Conservation (phyloP, 2,329 filamentous ascomycete genomes). For the Aspergillus thermomutatus region DNA sequence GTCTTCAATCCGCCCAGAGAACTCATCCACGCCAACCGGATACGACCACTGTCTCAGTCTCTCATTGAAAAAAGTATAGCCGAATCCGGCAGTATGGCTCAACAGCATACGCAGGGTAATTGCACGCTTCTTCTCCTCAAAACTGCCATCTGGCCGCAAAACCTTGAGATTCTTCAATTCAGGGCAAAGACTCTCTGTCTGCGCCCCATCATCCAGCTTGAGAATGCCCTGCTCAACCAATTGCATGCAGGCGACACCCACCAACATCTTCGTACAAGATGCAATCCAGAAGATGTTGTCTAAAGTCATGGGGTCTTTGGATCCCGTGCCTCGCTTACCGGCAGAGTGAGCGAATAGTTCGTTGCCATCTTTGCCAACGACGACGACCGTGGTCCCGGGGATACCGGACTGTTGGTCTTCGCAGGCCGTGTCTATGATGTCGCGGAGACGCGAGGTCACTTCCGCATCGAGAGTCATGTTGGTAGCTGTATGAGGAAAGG, state of each 20-base stretch:
- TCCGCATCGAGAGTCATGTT: too few relatives aligned
- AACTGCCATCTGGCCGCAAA: constrained; percentile 32
- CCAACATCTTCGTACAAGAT: constrained; percentile 49
- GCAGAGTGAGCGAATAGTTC: constrained; percentile 49
- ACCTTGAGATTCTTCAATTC: constrained; percentile 45
- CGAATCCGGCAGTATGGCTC: constrained; percentile 55
- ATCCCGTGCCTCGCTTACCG: constrained; percentile 44
- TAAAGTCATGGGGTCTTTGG: constrained; percentile 53
- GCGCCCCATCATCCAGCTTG: constrained; percentile 39
- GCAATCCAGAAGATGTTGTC: constrained; percentile 61
- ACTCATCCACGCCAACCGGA: constrained; percentile 56
- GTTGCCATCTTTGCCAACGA: constrained; percentile 48
- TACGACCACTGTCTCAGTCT: constrained; percentile 46
- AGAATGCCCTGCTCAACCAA: constrained; percentile 44
- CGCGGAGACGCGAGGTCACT: too few relatives aligned
- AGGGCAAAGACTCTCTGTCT: constrained; percentile 39
- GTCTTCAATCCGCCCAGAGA: constrained; percentile 52
- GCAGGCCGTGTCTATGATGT: background rate
- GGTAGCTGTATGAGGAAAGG: too few relatives aligned
- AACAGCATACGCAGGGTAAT: constrained; percentile 61
- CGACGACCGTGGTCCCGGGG: constrained; percentile 45
- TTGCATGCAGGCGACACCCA: constrained; percentile 47
- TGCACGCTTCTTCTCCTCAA: constrained; percentile 42
- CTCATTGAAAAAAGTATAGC: constrained; percentile 55
- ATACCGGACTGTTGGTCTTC: constrained; percentile 36